Conservation (phyloP, 805 yeast genomes). For the Torulaspora franciscae region DNA sequence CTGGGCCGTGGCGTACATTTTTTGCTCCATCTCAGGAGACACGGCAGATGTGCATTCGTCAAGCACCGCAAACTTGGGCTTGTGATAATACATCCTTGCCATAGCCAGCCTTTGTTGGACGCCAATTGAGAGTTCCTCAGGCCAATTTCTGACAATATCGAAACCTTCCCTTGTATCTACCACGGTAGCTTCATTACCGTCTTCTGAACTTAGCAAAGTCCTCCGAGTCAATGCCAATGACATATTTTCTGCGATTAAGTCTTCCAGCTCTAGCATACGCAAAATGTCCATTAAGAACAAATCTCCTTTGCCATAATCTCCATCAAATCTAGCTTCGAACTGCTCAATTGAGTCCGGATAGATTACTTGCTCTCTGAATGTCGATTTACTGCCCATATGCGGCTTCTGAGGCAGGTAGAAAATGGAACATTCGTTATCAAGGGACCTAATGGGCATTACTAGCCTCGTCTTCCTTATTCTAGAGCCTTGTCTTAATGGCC, state of each 20-base stretch:
- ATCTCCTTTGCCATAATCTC: constrained; percentile 36
- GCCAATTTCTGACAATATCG: constrained; percentile 73
- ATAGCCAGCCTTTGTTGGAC: constrained; percentile 91
- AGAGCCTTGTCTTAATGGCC: constrained; percentile 67
- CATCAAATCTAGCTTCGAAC: constrained; percentile 39
- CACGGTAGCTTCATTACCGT: constrained; percentile 25
- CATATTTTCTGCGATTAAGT: constrained; percentile 46
- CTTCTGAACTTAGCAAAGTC: constrained; percentile 14
- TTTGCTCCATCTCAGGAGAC: constrained; percentile 82
- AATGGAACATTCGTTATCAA: constrained; percentile 41
- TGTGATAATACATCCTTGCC: constrained; percentile 87
- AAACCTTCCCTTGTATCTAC: constrained; percentile 47
- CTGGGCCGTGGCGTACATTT: constrained; percentile 82
- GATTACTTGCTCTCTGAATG: constrained; percentile 81
- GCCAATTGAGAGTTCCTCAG: constrained; percentile 82
- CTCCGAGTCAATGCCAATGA: constrained; percentile 34
- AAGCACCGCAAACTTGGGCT: constrained; percentile 87
- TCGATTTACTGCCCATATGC: constrained; percentile 59
- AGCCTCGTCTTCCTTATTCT: constrained; percentile 51
- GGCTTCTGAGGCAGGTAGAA: constrained; percentile 93
- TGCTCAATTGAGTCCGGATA: constrained; percentile 73
- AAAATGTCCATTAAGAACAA: constrained; percentile 50
- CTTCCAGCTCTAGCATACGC: constrained; percentile 53
- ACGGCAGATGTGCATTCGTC: constrained; percentile 97
- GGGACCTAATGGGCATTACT: constrained; percentile 30